phyloP scores from a whole-genome alignment of 345 rosid genomes.

The Hypericum perforatum region DNA sequence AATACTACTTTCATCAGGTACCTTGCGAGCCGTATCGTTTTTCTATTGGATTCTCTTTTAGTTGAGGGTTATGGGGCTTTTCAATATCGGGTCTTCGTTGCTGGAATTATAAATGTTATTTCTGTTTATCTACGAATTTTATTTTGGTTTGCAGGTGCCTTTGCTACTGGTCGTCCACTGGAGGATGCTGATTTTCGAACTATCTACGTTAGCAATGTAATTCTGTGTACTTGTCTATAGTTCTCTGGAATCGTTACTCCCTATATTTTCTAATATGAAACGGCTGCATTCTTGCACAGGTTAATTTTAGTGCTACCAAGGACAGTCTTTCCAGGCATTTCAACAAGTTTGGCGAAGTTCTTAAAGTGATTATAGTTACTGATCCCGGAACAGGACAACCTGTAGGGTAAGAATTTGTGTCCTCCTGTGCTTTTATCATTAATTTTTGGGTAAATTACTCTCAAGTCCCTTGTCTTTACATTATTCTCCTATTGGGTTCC shows the following conservation, averaged over 20 bases:
- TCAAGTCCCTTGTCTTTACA: too few relatives aligned
- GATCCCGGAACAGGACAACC: constrained; percentile 93
- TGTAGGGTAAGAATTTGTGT: constrained; percentile 48
- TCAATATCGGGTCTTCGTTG: neutral
- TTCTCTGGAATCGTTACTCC: neutral
- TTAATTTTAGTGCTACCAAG: constrained; percentile 92
- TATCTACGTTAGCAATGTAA: constrained; percentile 85
- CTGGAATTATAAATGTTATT: neutral
- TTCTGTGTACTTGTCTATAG: constrained; percentile 5
- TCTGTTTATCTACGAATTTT: constrained; percentile 5
- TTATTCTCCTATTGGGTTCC: too few relatives aligned
- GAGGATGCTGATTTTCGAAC: constrained; percentile 89
- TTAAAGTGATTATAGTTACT: constrained; percentile 72
- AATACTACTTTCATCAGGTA: neutral
- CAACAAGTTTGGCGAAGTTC: constrained; percentile 82
- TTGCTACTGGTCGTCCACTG: constrained; percentile 42
- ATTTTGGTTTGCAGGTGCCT: constrained; percentile 34
- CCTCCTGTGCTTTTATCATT: neutral
- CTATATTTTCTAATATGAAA: constrained; percentile 13
- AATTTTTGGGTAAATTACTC: too few relatives aligned
- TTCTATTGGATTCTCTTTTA: neutral
- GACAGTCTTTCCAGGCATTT: constrained; percentile 87
- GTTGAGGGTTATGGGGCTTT: neutral
- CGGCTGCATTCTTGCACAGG: constrained; percentile 38
- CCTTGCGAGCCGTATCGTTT: constrained; percentile 1